Conservation (phyloP, 768 basidiomycete genomes). For the Agrocybe praecox region DNA sequence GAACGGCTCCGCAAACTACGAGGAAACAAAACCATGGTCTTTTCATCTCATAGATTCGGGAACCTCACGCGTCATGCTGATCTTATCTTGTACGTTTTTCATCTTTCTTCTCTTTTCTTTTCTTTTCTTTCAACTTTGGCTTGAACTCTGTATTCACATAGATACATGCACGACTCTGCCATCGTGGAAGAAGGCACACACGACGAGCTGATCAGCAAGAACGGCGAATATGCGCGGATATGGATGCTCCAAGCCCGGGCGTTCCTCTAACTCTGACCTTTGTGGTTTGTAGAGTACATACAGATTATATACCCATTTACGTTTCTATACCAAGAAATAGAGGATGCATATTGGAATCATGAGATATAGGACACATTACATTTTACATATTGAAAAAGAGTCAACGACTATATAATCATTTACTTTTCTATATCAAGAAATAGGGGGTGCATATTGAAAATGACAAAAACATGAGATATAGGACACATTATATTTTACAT, state of each 20-base stretch:
- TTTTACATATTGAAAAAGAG: no score
- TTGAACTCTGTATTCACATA: slow-evolving; percentile 31
- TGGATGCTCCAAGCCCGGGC: slow-evolving; percentile 78
- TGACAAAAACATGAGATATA: no score
- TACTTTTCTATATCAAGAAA: no score
- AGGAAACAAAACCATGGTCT: slow-evolving; percentile 82
- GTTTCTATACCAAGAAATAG: no score
- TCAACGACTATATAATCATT: no score
- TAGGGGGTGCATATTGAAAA: no score
- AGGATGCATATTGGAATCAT: no score
- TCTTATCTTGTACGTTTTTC: slow-evolving; percentile 55
- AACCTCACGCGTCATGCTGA: slow-evolving; percentile 74
- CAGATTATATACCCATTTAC: no score
- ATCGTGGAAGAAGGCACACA: slow-evolving; percentile 73
- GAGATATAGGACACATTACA: no score
- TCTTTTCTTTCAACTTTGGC: neutral
- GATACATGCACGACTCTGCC: slow-evolving; percentile 68
- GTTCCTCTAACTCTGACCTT: slow-evolving; percentile 48
- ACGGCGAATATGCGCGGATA: slow-evolving; percentile 72
- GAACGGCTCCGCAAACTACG: slow-evolving; percentile 65
- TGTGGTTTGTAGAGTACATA: no score
- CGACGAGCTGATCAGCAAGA: slow-evolving; percentile 49
- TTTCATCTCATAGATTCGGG: slow-evolving; percentile 75
- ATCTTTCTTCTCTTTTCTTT: neutral
- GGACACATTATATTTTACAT: no score